phyloP scores from a whole-genome alignment of 441 rosid genomes.

The Hypseocharis bilobata region DNA sequence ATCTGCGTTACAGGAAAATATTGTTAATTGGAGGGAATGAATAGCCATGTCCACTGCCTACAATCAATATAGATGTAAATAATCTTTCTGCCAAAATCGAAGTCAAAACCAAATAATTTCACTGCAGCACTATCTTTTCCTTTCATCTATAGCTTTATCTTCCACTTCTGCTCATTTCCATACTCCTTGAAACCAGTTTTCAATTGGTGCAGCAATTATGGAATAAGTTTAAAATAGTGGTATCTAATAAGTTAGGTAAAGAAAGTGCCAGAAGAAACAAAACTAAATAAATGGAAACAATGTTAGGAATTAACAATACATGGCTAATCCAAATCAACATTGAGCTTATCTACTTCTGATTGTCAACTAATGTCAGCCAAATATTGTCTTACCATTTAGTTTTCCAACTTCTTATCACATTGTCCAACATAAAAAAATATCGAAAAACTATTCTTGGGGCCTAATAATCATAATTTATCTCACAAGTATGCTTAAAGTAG shows the following conservation, averaged over 20 bases:
- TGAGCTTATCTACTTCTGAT: not conserved
- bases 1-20: not conserved
- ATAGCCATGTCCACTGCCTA: too few species aligned
- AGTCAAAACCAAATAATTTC: too few species aligned
- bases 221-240: not conserved
- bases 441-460: not conserved
- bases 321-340: not conserved
- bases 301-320: not conserved
- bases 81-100: too few species aligned
- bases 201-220: not conserved
- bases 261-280: not conserved
- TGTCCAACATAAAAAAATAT: not conserved
- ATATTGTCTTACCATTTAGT: too few species aligned
- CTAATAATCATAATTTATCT: not conserved
- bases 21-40: not conserved
- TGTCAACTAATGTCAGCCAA: not conserved
- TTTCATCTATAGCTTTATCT: too few species aligned
- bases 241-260: not conserved
- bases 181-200: too few species aligned
- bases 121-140: too few species aligned
- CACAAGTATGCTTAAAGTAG: not conserved
- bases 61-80: too few species aligned
- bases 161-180: too few species aligned
- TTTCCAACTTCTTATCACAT: not conserved
- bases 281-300: not conserved